phyloP scores from a whole-genome alignment of 176 grass and related monocot genomes.

The Paspalum notatum region DNA sequence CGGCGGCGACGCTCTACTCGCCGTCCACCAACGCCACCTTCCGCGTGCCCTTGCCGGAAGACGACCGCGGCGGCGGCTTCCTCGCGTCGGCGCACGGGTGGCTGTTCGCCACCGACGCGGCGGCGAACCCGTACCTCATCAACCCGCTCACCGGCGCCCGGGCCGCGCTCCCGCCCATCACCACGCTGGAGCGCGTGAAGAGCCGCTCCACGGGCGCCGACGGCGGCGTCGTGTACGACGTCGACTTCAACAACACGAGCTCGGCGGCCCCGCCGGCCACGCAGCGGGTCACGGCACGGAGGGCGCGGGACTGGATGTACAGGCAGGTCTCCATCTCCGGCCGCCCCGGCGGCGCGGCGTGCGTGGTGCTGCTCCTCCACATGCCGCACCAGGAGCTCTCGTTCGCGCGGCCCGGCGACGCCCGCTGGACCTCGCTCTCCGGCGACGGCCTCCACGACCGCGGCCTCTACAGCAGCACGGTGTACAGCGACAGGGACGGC shows the following conservation, averaged over 20 bases:
- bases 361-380: slow-evolving; percentile 6
- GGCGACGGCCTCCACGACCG: neutral
- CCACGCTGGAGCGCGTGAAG: no score
- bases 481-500: neutral
- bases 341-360: neutral
- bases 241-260: neutral
- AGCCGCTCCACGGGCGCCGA: neutral
- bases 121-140: no score
- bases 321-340: neutral
- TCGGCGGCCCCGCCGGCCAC: neutral
- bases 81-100: no score
- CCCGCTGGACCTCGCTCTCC: neutral
- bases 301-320: neutral
- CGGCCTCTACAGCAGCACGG: neutral
- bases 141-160: no score
- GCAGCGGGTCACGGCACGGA: neutral
- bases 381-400: neutral
- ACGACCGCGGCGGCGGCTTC: no score
- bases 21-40: no score
- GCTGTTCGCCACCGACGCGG: no score
- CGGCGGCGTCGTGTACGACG: neutral
- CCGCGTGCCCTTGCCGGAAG: no score
- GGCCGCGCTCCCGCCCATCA: no score
- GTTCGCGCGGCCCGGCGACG: neutral
- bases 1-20: no score